Evolutionary conservation across 139 green algal genomes (phyloP).

Genomic region (Chlamydomonas eustigma): DNA sequence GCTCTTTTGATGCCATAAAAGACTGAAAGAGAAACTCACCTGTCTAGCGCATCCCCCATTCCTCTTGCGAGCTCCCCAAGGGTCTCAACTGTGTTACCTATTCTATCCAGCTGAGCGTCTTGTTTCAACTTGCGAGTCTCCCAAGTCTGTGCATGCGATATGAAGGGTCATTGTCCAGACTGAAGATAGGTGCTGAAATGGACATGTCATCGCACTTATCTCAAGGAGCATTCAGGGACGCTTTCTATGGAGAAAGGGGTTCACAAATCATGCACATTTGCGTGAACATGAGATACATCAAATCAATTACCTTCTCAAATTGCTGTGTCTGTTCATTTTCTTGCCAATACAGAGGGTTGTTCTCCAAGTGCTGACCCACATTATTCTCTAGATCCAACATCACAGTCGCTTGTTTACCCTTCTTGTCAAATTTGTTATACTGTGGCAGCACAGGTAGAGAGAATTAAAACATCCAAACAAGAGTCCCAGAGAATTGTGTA

Average conservation of each 20-base stretch:
- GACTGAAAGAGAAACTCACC: neutral
- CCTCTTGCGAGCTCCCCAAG: conserved; percentile 71
- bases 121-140: conserved; percentile 57
- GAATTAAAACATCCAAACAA: no score
- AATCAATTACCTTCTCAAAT: conserved; percentile 54
- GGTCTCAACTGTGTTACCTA: conserved; percentile 61
- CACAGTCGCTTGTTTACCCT: conserved; percentile 1
- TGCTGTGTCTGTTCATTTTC: conserved; percentile 35
- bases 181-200: no score
- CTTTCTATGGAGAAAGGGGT: no score
- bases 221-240: no score
- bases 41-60: conserved; percentile 39
- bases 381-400: conserved; percentile 11
- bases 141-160: conserved; percentile 50
- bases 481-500: no score
- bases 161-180: no score
- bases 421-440: conserved; percentile 5
- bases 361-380: neutral
- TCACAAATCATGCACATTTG: no score
- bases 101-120: conserved; percentile 70
- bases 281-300: no score
- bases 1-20: neutral
- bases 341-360: conserved; percentile 28
- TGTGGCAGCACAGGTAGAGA: neutral
- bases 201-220: no score